Evolutionary conservation across 306 rosid genomes (phyloP).

Genomic region (Bauhinia variegata): DNA sequence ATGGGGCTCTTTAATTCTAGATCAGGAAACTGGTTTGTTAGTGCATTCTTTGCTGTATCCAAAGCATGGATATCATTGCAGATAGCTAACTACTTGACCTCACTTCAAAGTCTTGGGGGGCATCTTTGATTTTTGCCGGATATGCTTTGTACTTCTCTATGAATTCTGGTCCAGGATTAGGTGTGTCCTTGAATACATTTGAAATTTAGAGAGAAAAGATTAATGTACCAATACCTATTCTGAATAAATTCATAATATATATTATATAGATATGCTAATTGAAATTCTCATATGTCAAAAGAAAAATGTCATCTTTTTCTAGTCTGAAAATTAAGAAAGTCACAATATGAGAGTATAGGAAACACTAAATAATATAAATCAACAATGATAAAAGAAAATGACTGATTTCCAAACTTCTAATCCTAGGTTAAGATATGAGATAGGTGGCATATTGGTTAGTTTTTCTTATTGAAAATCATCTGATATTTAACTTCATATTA

Average conservation of each 20-base stretch:
- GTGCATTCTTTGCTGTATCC: slow-evolving; percentile 83
- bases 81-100: slow-evolving; percentile 71
- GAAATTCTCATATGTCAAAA: too few relatives aligned
- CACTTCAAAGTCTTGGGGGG: slow-evolving; percentile 90
- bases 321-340: too few relatives aligned
- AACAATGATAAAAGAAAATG: too few relatives aligned
- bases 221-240: slow-evolving; percentile 16
- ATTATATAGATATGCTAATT: too few relatives aligned
- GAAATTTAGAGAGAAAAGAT: slow-evolving; percentile 44
- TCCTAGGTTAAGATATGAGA: too few relatives aligned
- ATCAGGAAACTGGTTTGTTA: slow-evolving; percentile 86
- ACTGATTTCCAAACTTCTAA: too few relatives aligned
- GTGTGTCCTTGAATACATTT: slow-evolving; percentile 91
- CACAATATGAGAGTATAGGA: too few relatives aligned
- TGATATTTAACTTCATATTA: too few relatives aligned
- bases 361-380: too few relatives aligned
- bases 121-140: slow-evolving; percentile 72
- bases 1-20: slow-evolving; percentile 59
- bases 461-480: too few relatives aligned
- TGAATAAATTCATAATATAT: not conserved
- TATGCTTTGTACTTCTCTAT: slow-evolving; percentile 75
- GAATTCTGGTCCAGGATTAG: slow-evolving; percentile 81
- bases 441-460: too few relatives aligned
- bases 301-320: too few relatives aligned
- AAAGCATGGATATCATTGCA: slow-evolving; percentile 94